phyloP scores from a whole-genome alignment of 805 yeast species.

The Peterozyma toletana region DNA sequence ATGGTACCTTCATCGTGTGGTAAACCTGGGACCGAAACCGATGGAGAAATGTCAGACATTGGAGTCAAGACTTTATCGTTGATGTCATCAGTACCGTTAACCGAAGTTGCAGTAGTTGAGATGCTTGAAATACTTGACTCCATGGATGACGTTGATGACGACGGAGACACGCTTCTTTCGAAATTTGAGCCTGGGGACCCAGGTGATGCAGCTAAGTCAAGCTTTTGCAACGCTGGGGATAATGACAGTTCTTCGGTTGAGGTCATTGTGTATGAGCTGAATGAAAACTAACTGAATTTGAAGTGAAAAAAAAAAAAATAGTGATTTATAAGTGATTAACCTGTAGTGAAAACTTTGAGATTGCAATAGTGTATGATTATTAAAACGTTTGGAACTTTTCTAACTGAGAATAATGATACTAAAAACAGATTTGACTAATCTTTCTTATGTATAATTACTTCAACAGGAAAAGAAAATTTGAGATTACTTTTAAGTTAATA shows the following conservation, averaged over 20 bases:
- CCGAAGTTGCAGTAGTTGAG: slow-evolving; percentile 22
- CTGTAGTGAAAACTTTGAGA: background rate
- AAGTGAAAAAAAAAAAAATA: background rate
- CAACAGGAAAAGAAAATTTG: too few species aligned
- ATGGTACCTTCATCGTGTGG: too few species aligned
- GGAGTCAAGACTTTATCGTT: slow-evolving; percentile 13
- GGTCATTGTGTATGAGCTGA: slow-evolving; percentile 5
- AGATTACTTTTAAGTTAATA: background rate
- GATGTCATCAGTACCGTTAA: slow-evolving; percentile 11
- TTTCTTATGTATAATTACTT: background rate
- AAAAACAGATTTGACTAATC: background rate
- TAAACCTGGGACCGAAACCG: slow-evolving; percentile 1
- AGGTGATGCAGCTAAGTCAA: slow-evolving; percentile 4
- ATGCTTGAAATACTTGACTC: slow-evolving; percentile 21
- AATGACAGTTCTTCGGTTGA: slow-evolving; percentile 12
- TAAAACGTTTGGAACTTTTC: slow-evolving; percentile 1
- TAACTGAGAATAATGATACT: background rate
- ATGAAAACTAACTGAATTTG: slow-evolving; percentile 55
- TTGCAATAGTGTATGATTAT: slow-evolving; percentile 9
- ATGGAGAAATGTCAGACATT: slow-evolving; percentile 3
- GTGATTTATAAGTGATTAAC: background rate
- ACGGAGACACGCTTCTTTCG: slow-evolving; percentile 31
- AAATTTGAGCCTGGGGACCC: slow-evolving; percentile 22
- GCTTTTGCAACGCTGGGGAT: slow-evolving; percentile 1
- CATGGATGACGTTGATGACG: slow-evolving; percentile 37